phyloP scores from a whole-genome alignment of 139 green algal species.

The Ostreobium quekettii region DNA sequence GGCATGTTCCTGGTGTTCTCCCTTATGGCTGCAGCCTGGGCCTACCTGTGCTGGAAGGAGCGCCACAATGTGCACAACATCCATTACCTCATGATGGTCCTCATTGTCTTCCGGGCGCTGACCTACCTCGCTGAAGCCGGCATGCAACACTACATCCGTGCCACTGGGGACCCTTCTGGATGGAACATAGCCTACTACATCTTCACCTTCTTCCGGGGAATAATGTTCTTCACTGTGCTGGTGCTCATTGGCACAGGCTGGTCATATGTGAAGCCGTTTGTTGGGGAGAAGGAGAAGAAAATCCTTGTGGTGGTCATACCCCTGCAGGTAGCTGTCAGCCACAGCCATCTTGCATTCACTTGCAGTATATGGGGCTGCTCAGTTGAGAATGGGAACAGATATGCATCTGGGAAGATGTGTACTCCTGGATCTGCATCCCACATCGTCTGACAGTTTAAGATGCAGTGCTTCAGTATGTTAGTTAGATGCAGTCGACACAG shows the following conservation, averaged over 20 bases:
- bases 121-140: conserved; percentile 44
- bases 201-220: conserved; percentile 79
- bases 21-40: conserved; percentile 51
- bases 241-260: conserved; percentile 91
- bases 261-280: conserved; percentile 90
- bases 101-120: conserved; percentile 80
- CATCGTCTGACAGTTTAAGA: no score
- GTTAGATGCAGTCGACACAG: no score
- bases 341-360: conserved; percentile 1
- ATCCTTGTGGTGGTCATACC: conserved; percentile 90
- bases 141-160: conserved; percentile 73
- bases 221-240: conserved; percentile 92
- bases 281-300: conserved; percentile 77
- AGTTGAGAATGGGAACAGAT: no score
- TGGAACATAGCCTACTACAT: conserved; percentile 98
- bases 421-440: no score
- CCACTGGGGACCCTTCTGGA: conserved; percentile 65
- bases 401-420: no score
- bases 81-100: conserved; percentile 85
- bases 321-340: conserved; percentile 71
- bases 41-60: conserved; percentile 30
- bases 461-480: no score
- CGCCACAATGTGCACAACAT: conserved; percentile 58
- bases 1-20: conserved; percentile 75
- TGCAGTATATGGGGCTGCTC: no score